Evolutionary conservation across 108 stramenopile genomes (phyloP), one percentile per base, ranked within the genome.

Genomic region (Nitzschia palea): DNA sequence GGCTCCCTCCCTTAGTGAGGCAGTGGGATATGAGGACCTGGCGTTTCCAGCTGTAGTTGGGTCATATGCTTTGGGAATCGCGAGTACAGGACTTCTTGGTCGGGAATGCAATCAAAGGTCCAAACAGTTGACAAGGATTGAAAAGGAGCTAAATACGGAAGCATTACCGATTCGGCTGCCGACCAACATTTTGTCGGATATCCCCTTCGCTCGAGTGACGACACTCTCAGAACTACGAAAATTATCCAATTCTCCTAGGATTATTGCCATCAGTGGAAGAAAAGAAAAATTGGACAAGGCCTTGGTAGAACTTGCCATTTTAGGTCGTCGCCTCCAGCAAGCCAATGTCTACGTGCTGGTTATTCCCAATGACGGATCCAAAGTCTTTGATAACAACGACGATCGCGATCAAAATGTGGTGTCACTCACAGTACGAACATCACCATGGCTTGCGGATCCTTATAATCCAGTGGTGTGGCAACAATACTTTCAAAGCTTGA

Each of bases 101-200:
- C 80, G 86, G 55, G 90, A 92, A 58, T 74, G 86, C 44, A 53
- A 63, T 52, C 60, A 76, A 34, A 74, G 90, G 17, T 75, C 78
- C 34, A 85, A 77, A n/a, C 87, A 89, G 62, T 42, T 92, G 59
- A 71, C 18, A 1, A 62, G 90, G 26, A 86, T 92, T 48, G 90
- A 92, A 73, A 88, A 89, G 34, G 90, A 92, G 78, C 65, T 92
- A 34, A 87, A 88, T 50, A 73, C 90, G 0, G 77, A 78, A 44
- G 15, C 47, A 12, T 67, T 92, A 32, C 57, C 69, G 23, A 67
- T 91, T 0, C 76, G 84, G 4, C 15, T 88, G 25, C 86, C 90
- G 3, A 74, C 81, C 12, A 83, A 79, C 67, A 32, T 43, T 3
- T 52, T 76, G 28, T 34, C 82, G 8, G 82, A 83, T 67, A 35